Percentiles rank a stretch among this genome's conserved stretches.
phyloP scores from a whole-genome alignment of 2,329 filamentous ascomycete genomes.

The Fusarium austroafricanum region DNA sequence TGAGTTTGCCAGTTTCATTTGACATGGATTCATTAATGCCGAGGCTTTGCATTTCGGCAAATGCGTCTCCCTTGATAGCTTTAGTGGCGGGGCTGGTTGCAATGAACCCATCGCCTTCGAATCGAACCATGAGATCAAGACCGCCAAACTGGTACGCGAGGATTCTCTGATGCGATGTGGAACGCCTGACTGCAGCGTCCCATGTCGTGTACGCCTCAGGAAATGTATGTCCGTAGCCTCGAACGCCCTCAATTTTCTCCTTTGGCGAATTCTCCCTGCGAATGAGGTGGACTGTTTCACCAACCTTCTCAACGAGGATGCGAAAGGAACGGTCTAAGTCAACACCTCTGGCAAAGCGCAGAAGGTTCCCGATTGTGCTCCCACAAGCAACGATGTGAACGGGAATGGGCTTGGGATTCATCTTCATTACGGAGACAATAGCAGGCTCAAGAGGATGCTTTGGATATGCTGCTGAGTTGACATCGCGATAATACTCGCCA shows the following conservation, averaged over 20 bases:
- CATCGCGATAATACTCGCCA: slow-evolving; percentile 64
- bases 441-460: slow-evolving; percentile 63
- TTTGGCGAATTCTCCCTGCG: slow-evolving; percentile 70
- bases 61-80: background rate
- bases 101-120: slow-evolving; percentile 48
- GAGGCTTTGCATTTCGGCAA: slow-evolving; percentile 17
- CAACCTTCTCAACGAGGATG: slow-evolving; percentile 67
- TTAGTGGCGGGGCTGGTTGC: background rate
- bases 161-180: slow-evolving; percentile 71
- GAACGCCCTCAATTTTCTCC: slow-evolving; percentile 65
- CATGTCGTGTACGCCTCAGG: slow-evolving; percentile 74
- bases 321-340: slow-evolving; percentile 65
- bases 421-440: slow-evolving; percentile 54
- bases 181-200: slow-evolving; percentile 64
- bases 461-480: slow-evolving; percentile 63
- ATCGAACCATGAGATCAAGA: slow-evolving; percentile 45
- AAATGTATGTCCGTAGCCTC: slow-evolving; percentile 74
- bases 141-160: slow-evolving; percentile 67
- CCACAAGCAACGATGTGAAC: slow-evolving; percentile 72
- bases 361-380: slow-evolving; percentile 70
- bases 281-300: slow-evolving; percentile 70
- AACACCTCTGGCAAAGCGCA: slow-evolving; percentile 63
- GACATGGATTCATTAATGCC: slow-evolving; percentile 2
- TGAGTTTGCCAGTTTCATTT: slow-evolving; percentile 5
- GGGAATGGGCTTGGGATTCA: slow-evolving; percentile 29